Evolutionary conservation across 306 rosid species (phyloP).

Genomic region (Gillenia trifoliata): DNA sequence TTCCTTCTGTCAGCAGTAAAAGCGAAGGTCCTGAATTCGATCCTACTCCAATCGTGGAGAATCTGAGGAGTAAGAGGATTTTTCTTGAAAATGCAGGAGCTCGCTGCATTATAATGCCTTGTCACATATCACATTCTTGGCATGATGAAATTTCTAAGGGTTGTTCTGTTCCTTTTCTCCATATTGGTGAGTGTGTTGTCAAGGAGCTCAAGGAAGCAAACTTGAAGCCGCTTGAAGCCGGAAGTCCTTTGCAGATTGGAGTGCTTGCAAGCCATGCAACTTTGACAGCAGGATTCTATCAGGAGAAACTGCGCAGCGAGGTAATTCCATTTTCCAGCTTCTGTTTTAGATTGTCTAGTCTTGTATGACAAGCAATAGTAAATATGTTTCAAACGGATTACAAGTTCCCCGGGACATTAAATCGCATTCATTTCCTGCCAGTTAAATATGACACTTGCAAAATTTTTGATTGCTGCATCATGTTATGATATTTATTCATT

Average conservation of each 20-base stretch:
- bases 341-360: background rate
- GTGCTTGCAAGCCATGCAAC: constrained; percentile 63
- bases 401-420: background rate
- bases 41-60: constrained; percentile 45
- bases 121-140: constrained; percentile 79
- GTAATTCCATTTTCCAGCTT: constrained; percentile 29
- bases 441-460: background rate
- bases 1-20: constrained; percentile 34
- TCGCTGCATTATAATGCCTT: constrained; percentile 78
- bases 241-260: constrained; percentile 67
- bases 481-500: background rate
- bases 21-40: constrained; percentile 29
- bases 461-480: background rate
- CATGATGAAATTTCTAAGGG: constrained; percentile 62
- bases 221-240: constrained; percentile 78
- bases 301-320: constrained; percentile 74
- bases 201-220: constrained; percentile 85
- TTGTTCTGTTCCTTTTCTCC: constrained; percentile 63
- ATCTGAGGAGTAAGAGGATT: constrained; percentile 41
- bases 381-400: background rate
- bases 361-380: background rate
- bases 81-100: constrained; percentile 77
- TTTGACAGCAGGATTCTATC: constrained; percentile 64
- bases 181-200: constrained; percentile 72
- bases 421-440: background rate